A percentile compares a stretch with the other conserved stretches of the same genome.
phyloP scores from a whole-genome alignment of 345 rosid species.

The Eucalyptus regnans region DNA sequence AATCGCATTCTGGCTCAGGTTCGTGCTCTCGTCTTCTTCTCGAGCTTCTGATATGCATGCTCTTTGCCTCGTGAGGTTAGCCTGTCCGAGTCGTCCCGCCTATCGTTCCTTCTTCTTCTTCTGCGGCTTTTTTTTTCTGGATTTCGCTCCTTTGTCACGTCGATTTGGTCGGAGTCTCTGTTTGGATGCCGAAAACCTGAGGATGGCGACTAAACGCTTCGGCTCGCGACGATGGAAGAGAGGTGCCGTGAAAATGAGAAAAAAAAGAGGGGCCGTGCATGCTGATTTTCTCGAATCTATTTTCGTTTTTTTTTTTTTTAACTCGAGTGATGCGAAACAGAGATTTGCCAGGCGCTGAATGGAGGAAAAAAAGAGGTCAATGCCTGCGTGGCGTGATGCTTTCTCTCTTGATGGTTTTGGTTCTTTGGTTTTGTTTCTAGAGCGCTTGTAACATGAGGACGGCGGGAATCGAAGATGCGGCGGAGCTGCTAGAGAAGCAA shows the following conservation, averaged over 20 bases:
- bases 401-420: neutral
- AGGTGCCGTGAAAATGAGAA: neutral
- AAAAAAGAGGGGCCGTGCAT: neutral
- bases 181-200: neutral
- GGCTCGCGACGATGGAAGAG: neutral
- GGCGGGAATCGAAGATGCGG: slow-evolving; percentile 82
- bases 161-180: neutral
- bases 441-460: slow-evolving; percentile 84
- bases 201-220: neutral
- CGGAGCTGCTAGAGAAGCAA: slow-evolving; percentile 80
- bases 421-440: slow-evolving; percentile 8
- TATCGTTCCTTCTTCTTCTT: neutral
- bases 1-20: slow-evolving; percentile 82
- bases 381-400: neutral
- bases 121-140: neutral
- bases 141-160: neutral
- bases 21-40: neutral
- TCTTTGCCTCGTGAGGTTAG: neutral
- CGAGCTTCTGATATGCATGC: neutral
- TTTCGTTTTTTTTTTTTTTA: no score
- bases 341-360: neutral
- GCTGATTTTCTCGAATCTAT: neutral
- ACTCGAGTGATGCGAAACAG: neutral
- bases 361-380: neutral
- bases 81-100: neutral